phyloP scores from a whole-genome alignment of 371 early-diverging fungal genomes.

The Lichtheimia corymbifera region DNA sequence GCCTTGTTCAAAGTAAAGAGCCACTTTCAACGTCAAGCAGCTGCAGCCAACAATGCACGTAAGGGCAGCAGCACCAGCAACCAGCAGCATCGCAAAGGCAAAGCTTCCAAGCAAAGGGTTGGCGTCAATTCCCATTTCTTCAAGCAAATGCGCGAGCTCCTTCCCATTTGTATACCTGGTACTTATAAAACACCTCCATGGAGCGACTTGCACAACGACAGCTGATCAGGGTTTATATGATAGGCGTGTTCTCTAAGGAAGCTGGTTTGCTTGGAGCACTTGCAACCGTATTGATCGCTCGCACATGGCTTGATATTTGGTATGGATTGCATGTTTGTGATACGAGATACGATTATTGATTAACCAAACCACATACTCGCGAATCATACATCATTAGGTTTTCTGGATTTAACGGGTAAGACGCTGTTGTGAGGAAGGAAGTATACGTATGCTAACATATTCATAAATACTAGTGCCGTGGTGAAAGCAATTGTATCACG shows the following conservation, averaged over 20 bases:
- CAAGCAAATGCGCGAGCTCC: constrained; percentile 77
- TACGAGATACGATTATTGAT: too few relatives aligned
- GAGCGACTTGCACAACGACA: not conserved
- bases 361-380: too few relatives aligned
- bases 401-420: constrained; percentile 69
- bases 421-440: not conserved
- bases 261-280: constrained; percentile 63
- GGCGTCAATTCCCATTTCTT: constrained; percentile 73
- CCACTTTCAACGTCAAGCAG: constrained; percentile 23
- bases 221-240: not conserved
- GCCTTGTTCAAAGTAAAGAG: constrained; percentile 35
- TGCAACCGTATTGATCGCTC: constrained; percentile 65
- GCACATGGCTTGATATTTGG: constrained; percentile 78
- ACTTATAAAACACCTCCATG: not conserved
- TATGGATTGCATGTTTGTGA: constrained; percentile 6
- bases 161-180: constrained; percentile 74
- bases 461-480: constrained; percentile 40
- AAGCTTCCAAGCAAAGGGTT: constrained; percentile 35
- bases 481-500: constrained; percentile 77
- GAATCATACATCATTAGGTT: constrained; percentile 41
- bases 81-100: constrained; percentile 4
- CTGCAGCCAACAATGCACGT: constrained; percentile 1
- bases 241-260: constrained; percentile 66
- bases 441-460: not conserved
- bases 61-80: constrained; percentile 7